Conservation (phyloP, 306 rosid species). For the Quercus ilex region DNA sequence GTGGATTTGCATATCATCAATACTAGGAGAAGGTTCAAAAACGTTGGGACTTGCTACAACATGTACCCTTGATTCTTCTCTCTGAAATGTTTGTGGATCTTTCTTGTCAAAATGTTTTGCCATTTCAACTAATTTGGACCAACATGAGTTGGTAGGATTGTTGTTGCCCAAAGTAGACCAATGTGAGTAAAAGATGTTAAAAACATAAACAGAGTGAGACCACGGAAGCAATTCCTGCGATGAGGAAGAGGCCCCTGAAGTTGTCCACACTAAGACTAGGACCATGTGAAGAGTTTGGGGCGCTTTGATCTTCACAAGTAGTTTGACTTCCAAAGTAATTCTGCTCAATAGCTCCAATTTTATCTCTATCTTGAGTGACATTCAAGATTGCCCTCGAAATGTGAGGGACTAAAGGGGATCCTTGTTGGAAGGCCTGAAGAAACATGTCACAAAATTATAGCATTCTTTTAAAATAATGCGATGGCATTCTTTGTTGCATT, state of each 20-base stretch:
- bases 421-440: constrained; percentile 36
- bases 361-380: constrained; percentile 24
- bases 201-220: constrained; percentile 4
- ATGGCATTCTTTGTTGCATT: no score
- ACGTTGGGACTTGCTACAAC: background rate
- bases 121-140: background rate
- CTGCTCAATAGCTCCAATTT: constrained; percentile 10
- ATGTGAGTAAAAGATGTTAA: background rate
- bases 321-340: constrained; percentile 16
- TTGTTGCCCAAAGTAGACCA: background rate
- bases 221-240: constrained; percentile 20
- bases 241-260: constrained; percentile 46
- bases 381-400: constrained; percentile 44
- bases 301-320: constrained; percentile 6
- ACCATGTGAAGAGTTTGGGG: background rate
- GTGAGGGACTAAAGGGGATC: constrained; percentile 34
- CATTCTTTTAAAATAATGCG: no score
- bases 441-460: no score
- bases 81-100: background rate
- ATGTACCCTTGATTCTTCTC: background rate
- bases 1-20: no score
- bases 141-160: background rate
- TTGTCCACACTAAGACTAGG: constrained; percentile 25
- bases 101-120: constrained; percentile 9
- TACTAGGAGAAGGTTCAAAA: no score